Conservation (phyloP, 2,329 filamentous ascomycete genomes). For the Diaporthe citrichinensis region DNA sequence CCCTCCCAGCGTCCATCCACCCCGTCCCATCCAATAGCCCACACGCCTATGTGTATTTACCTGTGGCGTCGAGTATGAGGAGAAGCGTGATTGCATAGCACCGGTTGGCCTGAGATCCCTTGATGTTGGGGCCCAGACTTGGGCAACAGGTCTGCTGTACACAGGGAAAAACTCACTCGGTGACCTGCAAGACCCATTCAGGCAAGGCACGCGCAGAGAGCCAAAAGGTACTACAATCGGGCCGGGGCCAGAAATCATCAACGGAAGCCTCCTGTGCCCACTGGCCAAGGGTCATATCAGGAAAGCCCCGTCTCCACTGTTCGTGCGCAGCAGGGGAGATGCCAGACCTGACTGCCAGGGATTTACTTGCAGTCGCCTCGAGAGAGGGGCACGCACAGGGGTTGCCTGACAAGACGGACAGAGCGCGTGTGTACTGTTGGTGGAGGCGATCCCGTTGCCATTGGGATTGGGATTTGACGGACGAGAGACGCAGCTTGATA, state of each 20-base stretch:
- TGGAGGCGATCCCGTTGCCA: slow-evolving; percentile 12
- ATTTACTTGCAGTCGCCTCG: slow-evolving; percentile 25
- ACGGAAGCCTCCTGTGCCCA: slow-evolving; percentile 22
- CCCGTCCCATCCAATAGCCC: background rate
- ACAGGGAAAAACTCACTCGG: background rate
- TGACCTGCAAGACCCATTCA: background rate
- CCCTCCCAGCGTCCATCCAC: background rate
- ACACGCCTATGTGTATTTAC: background rate
- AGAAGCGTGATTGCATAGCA: background rate
- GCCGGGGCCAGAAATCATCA: slow-evolving; percentile 23
- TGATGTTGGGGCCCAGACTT: background rate
- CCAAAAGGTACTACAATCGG: slow-evolving; percentile 2
- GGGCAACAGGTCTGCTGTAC: background rate
- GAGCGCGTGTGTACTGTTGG: slow-evolving; percentile 15
- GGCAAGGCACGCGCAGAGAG: background rate
- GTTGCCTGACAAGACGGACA: slow-evolving; percentile 5
- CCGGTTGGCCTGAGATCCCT: background rate
- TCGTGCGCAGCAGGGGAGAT: slow-evolving; percentile 35
- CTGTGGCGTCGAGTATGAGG: no score
- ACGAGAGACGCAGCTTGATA: slow-evolving; percentile 26
- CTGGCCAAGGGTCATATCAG: slow-evolving; percentile 25
- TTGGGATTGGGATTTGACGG: slow-evolving; percentile 18
- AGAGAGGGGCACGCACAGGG: slow-evolving; percentile 26
- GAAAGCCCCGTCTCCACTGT: slow-evolving; percentile 38
- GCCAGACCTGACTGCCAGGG: slow-evolving; percentile 16